Base-by-base conservation (phyloP, 2,329 filamentous ascomycete genomes). In the Grosmannia clavigera region DNA sequence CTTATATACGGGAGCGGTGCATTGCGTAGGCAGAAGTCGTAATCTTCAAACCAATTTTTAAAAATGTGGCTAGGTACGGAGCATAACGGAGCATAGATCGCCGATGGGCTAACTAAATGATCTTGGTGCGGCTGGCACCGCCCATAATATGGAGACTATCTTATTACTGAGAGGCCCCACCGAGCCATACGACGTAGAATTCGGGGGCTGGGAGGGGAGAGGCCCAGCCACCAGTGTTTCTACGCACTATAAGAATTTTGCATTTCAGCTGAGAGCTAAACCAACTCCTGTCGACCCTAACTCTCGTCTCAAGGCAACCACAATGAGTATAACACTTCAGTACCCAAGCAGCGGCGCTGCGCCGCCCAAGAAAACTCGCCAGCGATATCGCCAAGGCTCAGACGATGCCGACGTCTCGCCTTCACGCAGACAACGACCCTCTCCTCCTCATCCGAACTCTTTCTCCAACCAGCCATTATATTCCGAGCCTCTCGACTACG, bases 361-460 rank as follows among this genome's bases (percentile, higher is more conserved):
- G n/a, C 56, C 56, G 56, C 56, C 43, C 19, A 58, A 58, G 25
- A 58, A 58, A 19, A 58, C 56, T 11, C 56, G 56, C 46, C 56
- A 58, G 46, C 56, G 56, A 12, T 58, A 58, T 27, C 56, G 56
- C 19, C 56, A 33, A 10, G 43, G 43, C 31, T 22, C 40, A n/a
- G 56, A 58, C 43, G 56, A 58, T 14, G 31, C 25, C 22, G 43
- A 50, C 11, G 27, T 33, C 12, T 58, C 56, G 29, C 56, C 38
- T 6, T 56, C 55, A 19, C 55, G 55, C 14, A 29, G 27, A 14
- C 40, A 40, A 4, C 40, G 38, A 7, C 40, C 55, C 12, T 57
- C 55, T 2, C 55, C 55, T 11, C 16, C 55, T 7, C 50, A 48
- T 12, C 35, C 38, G 12, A 40, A 57, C 27, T 12, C 55, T 3